A percentile compares a stretch with the other conserved stretches of the same genome.
Evolutionary conservation across 2,329 filamentous ascomycete species (phyloP).

Genomic region (Niveomyces coronatus): DNA sequence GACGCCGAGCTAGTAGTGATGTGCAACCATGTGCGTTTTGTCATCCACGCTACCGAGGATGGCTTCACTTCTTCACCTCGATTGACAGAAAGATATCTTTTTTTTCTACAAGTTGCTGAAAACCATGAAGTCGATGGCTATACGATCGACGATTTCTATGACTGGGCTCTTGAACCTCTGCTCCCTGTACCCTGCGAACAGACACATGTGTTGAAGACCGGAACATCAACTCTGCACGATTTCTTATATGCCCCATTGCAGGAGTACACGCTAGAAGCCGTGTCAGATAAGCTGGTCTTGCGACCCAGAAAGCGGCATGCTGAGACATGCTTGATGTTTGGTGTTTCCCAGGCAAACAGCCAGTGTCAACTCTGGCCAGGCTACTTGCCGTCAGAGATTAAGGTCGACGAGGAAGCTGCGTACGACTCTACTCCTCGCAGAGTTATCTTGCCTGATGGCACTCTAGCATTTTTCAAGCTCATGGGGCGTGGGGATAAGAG

Average conservation of each 20-base stretch:
- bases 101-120: background rate
- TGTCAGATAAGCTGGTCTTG: background rate
- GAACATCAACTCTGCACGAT: background rate
- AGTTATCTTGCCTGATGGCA: background rate
- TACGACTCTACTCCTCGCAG: background rate
- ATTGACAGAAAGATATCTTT: background rate
- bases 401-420: background rate
- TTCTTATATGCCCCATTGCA: background rate
- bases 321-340: background rate
- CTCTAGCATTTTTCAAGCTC: background rate
- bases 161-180: background rate
- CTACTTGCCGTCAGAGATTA: background rate
- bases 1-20: background rate
- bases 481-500: background rate
- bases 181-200: background rate
- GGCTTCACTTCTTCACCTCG: background rate
- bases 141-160: background rate
- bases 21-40: conserved; percentile 1
- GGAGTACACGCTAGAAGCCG: background rate
- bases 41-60: background rate
- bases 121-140: background rate
- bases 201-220: background rate
- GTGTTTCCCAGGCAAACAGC: background rate
- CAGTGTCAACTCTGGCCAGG: background rate
- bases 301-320: background rate